These are phyloP conservation scores for Rhodotorula sp. DNA, from an alignment of 1,284 basidiomycete species.

Conservation along the genomic window DNA sequence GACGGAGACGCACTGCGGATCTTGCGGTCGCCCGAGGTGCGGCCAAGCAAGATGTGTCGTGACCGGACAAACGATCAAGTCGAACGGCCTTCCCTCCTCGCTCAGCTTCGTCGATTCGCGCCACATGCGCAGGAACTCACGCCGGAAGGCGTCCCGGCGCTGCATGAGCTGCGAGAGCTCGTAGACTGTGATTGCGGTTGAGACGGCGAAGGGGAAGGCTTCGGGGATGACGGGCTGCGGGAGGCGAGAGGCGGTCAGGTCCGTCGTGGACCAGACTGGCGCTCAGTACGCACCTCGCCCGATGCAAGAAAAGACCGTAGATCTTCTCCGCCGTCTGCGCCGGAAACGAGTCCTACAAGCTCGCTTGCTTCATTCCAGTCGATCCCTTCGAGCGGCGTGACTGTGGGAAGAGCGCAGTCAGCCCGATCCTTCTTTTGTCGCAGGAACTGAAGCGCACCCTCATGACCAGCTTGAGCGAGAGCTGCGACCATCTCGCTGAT, in stretches of 20 bases:
- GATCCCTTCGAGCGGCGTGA: not conserved
- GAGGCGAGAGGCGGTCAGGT: too few relatives aligned
- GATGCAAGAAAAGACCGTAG: not conserved
- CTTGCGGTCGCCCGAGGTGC: not conserved
- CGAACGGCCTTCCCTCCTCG: not conserved
- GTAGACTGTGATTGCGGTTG: not conserved
- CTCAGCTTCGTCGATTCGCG: not conserved
- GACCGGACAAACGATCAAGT: not conserved
- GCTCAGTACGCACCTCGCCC: not conserved
- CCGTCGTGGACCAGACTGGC: too few relatives aligned
- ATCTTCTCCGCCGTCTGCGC: not conserved
- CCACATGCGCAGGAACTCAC: not conserved
- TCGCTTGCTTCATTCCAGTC: not conserved
- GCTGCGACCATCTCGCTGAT: not conserved
- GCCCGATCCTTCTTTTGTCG: too few relatives aligned
- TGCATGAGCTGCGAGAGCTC: not conserved
- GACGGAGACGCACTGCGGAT: not conserved
- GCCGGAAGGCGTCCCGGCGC: not conserved
- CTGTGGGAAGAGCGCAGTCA: too few relatives aligned
- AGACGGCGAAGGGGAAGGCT: not conserved
- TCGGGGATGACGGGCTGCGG: conserved; percentile 1
- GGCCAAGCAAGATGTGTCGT: not conserved
- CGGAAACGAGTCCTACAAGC: not conserved
- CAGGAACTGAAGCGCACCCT: not conserved
- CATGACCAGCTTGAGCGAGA: not conserved